phyloP scores from a whole-genome alignment of 2,329 filamentous ascomycete species.

The Diaporthe eres region DNA sequence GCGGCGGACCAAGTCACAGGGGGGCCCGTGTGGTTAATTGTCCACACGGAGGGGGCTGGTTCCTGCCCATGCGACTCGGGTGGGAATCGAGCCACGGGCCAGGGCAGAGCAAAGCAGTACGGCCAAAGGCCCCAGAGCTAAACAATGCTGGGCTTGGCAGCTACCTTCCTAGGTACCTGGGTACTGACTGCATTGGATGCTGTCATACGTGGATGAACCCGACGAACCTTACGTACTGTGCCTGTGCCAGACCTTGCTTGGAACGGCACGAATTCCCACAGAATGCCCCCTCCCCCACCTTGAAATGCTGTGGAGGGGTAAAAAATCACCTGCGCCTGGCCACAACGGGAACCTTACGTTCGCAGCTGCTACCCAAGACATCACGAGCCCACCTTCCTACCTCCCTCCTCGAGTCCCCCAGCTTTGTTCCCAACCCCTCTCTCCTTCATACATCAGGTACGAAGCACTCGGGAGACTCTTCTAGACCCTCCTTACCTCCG shows the following conservation, averaged over 20 bases:
- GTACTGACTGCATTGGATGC: slow-evolving; percentile 23
- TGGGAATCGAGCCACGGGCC: background rate
- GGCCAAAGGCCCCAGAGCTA: background rate
- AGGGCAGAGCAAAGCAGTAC: background rate
- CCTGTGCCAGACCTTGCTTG: slow-evolving; percentile 11
- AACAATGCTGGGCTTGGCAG: slow-evolving; percentile 8
- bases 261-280: slow-evolving; percentile 43
- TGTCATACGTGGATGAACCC: slow-evolving; percentile 36
- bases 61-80: background rate
- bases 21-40: slow-evolving; percentile 5
- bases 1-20: background rate
- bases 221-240: slow-evolving; percentile 23
- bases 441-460: slow-evolving; percentile 20
- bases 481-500: slow-evolving; percentile 31
- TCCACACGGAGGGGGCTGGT: slow-evolving; percentile 10
- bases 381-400: slow-evolving; percentile 33
- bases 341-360: slow-evolving; percentile 33
- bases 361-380: slow-evolving; percentile 36
- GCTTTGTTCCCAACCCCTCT: slow-evolving; percentile 33
- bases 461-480: slow-evolving; percentile 19
- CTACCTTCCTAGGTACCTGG: background rate
- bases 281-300: slow-evolving; percentile 50
- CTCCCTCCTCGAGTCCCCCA: slow-evolving; percentile 36
- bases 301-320: slow-evolving; percentile 43
- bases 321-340: slow-evolving; percentile 41